Conservation (phyloP, 495 filamentous ascomycete species). For the Neurospora sp. region DNA sequence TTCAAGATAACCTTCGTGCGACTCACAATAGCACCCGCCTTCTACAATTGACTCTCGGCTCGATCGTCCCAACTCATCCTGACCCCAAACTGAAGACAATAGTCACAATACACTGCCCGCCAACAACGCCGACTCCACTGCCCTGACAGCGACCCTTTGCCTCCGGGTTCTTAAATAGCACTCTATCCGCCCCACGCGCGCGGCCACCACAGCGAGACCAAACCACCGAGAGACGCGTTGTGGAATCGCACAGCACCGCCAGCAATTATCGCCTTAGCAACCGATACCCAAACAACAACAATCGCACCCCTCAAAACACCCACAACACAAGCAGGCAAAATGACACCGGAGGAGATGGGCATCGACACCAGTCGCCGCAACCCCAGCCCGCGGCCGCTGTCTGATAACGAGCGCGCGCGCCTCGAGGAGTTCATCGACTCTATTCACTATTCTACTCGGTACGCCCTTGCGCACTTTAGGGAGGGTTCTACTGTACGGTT, state of each 20-base stretch:
- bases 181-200: neutral
- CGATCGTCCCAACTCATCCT: neutral
- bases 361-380: constrained; percentile 78
- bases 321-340: neutral
- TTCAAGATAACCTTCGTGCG: neutral
- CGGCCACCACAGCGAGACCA: neutral
- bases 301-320: neutral
- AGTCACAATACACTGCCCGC: neutral
- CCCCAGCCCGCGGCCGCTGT: constrained; percentile 65
- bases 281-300: neutral
- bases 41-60: neutral
- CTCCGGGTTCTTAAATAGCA: neutral
- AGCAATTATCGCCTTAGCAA: neutral
- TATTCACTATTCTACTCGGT: constrained; percentile 95
- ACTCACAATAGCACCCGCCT: neutral
- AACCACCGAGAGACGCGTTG: neutral
- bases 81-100: neutral
- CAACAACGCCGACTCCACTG: neutral
- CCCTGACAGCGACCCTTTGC: neutral
- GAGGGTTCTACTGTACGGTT: neutral
- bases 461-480: constrained; percentile 14
- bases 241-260: neutral
- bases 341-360: constrained; percentile 35
- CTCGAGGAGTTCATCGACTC: constrained; percentile 84
- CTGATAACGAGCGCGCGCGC: constrained; percentile 68